Percentiles rank a stretch among this genome's conserved stretches.
Evolutionary conservation across 129 eudicot species (phyloP).

Genomic region (Sambucus nigra): DNA sequence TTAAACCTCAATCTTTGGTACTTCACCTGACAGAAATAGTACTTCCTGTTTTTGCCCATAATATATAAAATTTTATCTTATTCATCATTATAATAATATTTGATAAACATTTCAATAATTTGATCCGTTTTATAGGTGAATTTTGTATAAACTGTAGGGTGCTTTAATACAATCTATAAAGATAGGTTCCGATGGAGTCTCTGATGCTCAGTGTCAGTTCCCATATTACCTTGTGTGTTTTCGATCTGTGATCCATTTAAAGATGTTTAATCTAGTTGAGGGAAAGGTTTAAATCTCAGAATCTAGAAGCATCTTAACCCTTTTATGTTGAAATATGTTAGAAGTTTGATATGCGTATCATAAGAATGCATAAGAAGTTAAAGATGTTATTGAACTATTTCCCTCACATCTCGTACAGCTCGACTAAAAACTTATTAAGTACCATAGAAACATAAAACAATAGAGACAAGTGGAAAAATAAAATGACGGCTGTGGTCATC

Average conservation of each 20-base stretch:
- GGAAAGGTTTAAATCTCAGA: conserved; percentile 1
- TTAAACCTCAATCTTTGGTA: too few relatives aligned
- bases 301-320: background rate
- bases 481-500: conserved; percentile 3
- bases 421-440: conserved; percentile 14
- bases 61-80: too few relatives aligned
- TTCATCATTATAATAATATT: too few relatives aligned
- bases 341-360: too few relatives aligned
- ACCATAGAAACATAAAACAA: conserved; percentile 4
- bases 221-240: background rate
- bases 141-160: background rate
- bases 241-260: background rate
- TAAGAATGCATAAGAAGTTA: conserved; percentile 17
- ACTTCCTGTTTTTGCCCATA: too few relatives aligned
- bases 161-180: background rate
- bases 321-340: conserved; percentile 5
- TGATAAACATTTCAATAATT: too few relatives aligned
- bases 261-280: background rate
- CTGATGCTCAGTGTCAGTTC: conserved; percentile 1
- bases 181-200: background rate
- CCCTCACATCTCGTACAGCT: conserved; percentile 27
- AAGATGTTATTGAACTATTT: conserved; percentile 18
- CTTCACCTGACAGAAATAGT: too few relatives aligned
- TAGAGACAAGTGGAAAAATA: conserved; percentile 1
- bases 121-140: too few relatives aligned